Conservation (phyloP, 2,329 filamentous ascomycete genomes). For the Pseudofabraea citricarpa region DNA sequence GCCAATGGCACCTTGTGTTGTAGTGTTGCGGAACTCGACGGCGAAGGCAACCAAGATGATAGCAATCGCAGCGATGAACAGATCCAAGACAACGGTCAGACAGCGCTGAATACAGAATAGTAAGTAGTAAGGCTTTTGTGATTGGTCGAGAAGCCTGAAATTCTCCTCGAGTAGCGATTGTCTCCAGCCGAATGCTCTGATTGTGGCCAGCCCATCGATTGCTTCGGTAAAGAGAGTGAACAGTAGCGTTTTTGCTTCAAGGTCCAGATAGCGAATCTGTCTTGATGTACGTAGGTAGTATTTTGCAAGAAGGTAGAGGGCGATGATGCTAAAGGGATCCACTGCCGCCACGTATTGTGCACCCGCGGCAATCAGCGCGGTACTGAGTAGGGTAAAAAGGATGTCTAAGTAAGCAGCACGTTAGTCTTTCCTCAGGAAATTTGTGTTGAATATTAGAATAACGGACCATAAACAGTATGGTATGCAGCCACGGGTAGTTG, state of each 20-base stretch:
- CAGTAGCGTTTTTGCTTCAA: slow-evolving; percentile 38
- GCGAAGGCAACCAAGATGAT: slow-evolving; percentile 27
- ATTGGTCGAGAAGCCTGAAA: slow-evolving; percentile 42
- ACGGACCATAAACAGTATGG: no score
- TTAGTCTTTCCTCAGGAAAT: no score
- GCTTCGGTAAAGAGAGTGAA: slow-evolving; percentile 40
- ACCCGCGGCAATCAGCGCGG: neutral
- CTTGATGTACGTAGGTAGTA: slow-evolving; percentile 41
- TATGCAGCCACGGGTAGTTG: no score
- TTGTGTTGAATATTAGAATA: no score
- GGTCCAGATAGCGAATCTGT: slow-evolving; percentile 40
- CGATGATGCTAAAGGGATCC: slow-evolving; percentile 32
- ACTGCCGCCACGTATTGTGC: slow-evolving; percentile 35
- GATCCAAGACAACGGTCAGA: slow-evolving; percentile 39
- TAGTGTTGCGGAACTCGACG: slow-evolving; percentile 21
- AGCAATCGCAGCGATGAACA: slow-evolving; percentile 20
- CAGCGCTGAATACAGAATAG: slow-evolving; percentile 53
- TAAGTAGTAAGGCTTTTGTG: slow-evolving; percentile 53
- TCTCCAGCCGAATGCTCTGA: slow-evolving; percentile 41
- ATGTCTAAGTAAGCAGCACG: no score
- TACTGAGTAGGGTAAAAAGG: no score
- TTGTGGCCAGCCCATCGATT: slow-evolving; percentile 36
- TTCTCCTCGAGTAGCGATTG: slow-evolving; percentile 26
- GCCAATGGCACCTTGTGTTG: slow-evolving; percentile 18
- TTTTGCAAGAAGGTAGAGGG: slow-evolving; percentile 39